phyloP scores from a whole-genome alignment of 129 eudicot genomes.

The Escallonia rubra region DNA sequence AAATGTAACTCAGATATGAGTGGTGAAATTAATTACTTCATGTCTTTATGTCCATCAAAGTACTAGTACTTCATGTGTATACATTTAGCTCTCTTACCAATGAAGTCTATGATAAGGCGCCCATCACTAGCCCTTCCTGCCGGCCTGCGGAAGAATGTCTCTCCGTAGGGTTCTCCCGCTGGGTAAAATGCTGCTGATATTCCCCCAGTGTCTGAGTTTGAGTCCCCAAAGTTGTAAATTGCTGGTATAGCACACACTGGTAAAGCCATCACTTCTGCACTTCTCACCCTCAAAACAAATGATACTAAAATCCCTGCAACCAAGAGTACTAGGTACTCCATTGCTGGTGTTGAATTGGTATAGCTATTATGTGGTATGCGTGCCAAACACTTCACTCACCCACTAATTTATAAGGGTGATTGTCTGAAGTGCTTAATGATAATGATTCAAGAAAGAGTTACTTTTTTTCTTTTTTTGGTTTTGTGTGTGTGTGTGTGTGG shows the following conservation, averaged over 20 bases:
- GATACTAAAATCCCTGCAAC: neutral
- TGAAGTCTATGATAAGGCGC: slow-evolving; percentile 71
- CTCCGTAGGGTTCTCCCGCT: slow-evolving; percentile 39
- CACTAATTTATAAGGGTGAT: neutral
- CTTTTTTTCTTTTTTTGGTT: too few relatives aligned
- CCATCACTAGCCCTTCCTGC: slow-evolving; percentile 64
- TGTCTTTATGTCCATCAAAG: too few relatives aligned
- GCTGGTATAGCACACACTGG: slow-evolving; percentile 42
- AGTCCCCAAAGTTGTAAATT: slow-evolving; percentile 80
- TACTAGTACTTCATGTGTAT: too few relatives aligned
- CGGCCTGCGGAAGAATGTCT: slow-evolving; percentile 54
- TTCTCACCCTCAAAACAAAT: neutral
- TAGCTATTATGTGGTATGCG: neutral
- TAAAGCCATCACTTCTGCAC: slow-evolving; percentile 3
- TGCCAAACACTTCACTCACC: neutral
- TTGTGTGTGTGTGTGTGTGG: too few relatives aligned
- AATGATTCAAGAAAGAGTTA: too few relatives aligned
- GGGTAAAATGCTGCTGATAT: slow-evolving; percentile 67
- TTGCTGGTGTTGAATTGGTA: neutral
- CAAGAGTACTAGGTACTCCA: slow-evolving; percentile 1
- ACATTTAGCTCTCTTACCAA: slow-evolving; percentile 29
- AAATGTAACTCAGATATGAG: too few relatives aligned
- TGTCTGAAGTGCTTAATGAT: neutral
- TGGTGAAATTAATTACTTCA: too few relatives aligned
- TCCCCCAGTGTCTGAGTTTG: slow-evolving; percentile 86